Percentiles rank a stretch among this genome's conserved stretches.
phyloP scores from a whole-genome alignment of 2,329 filamentous ascomycete genomes.

The Hypoxylon sp. region DNA sequence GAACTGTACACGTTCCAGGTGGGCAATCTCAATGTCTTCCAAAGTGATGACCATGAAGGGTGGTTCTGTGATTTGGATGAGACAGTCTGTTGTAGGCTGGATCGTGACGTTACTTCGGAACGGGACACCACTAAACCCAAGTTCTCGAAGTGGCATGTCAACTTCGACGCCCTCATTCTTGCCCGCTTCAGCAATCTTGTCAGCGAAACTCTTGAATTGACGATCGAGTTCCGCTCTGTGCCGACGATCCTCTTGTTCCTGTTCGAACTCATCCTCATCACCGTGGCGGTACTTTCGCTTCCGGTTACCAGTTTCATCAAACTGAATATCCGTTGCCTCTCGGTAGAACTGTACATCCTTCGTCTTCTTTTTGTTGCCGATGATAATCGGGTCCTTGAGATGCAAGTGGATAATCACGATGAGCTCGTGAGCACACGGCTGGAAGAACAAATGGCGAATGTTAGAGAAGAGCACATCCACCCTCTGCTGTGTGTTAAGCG shows the following conservation, averaged over 20 bases:
- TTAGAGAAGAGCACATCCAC: conserved; percentile 98
- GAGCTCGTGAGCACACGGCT: conserved; percentile 94
- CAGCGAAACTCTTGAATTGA: conserved; percentile 94
- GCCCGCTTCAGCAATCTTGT: conserved; percentile 97
- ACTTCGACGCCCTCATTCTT: conserved; percentile 92
- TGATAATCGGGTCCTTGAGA: conserved; percentile 96
- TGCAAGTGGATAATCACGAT: conserved; percentile 99
- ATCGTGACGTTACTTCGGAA: conserved; percentile 96
- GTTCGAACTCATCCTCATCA: conserved; percentile 98
- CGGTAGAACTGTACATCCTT: conserved; percentile 99
- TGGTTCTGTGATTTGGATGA: conserved; percentile 96
- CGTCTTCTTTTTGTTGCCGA: conserved; percentile 97
- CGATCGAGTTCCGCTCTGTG: conserved; percentile 93
- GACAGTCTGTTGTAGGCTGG: conserved; percentile 94
- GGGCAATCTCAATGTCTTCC: conserved; percentile 95
- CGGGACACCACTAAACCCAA: conserved; percentile 96
- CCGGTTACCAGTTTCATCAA: conserved; percentile 97
- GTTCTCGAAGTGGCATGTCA: conserved; percentile 95
- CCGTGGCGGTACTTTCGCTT: conserved; percentile 98
- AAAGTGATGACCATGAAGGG: conserved; percentile 97
- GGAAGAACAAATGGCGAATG: conserved; percentile 98
- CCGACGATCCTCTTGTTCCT: conserved; percentile 95
- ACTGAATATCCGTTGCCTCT: conserved; percentile 98
- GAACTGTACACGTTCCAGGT: conserved; percentile 95
- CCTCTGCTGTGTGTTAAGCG: conserved; percentile 82